These are phyloP conservation scores for Paraphaeosphaeria sporulosa DNA, from an alignment of 2,329 filamentous ascomycete species.

Conservation along the genomic window DNA sequence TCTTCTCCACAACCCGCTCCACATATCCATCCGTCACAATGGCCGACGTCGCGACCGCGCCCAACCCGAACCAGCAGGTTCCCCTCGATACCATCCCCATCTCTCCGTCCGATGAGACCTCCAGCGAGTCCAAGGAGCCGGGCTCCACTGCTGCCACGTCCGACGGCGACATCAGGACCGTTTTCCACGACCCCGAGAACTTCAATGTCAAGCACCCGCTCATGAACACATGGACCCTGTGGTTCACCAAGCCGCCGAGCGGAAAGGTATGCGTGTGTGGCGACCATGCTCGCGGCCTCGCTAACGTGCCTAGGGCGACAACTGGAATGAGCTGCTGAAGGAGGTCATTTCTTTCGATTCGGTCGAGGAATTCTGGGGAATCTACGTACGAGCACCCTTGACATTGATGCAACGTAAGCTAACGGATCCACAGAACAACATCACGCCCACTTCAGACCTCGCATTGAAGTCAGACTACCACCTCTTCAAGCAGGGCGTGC, in stretches of 20 bases:
- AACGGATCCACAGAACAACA: constrained; percentile 80
- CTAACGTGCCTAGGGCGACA: constrained; percentile 74
- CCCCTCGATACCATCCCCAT: constrained; percentile 64
- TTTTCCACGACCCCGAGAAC: constrained; percentile 98
- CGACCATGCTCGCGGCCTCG: constrained; percentile 4
- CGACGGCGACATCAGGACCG: constrained; percentile 76
- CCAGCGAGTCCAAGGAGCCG: constrained; percentile 50
- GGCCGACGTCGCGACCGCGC: constrained; percentile 47
- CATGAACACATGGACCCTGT: constrained; percentile 97
- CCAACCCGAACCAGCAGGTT: constrained; percentile 57
- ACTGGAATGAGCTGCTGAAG: constrained; percentile 98
- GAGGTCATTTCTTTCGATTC: constrained; percentile 99
- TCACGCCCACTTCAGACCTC: constrained; percentile 92
- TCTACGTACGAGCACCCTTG: constrained; percentile 76
- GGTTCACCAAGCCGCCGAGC: constrained; percentile 98
- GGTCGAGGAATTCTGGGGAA: constrained; percentile 99
- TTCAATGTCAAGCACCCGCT: constrained; percentile 99
- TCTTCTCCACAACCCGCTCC: constrained; percentile 8
- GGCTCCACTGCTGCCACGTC: constrained; percentile 51
- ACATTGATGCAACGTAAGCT: constrained; percentile 13
- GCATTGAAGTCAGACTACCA: constrained; percentile 99
- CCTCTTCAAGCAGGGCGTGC: constrained; percentile 96
- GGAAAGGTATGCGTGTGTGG: constrained; percentile 73
- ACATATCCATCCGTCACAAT: constrained; percentile 31
- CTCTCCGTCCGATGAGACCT: constrained; percentile 58